A percentile compares a stretch with the other conserved stretches of the same genome.
Conservation (phyloP, 2,329 filamentous ascomycete species). For the Xylaria hypoxylon region DNA sequence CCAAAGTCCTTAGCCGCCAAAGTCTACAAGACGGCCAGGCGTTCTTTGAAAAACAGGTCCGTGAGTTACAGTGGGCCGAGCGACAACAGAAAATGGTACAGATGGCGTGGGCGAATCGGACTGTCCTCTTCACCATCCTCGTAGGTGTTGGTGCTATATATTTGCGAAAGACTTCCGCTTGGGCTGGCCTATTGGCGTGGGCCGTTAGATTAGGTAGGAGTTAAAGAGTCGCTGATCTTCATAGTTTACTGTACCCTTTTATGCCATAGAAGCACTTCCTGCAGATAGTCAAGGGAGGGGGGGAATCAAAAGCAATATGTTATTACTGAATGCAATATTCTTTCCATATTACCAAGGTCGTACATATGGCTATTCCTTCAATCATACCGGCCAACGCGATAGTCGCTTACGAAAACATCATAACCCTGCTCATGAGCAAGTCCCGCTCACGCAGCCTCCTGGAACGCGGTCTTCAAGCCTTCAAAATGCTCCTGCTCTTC, state of each 20-base stretch:
- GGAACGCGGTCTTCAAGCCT: conserved; percentile 69
- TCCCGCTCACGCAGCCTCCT: conserved; percentile 56
- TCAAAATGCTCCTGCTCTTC: conserved; percentile 84
- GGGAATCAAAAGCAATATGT: conserved; percentile 8
- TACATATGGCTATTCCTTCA: neutral
- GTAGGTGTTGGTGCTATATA: conserved; percentile 77
- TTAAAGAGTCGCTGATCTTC: conserved; percentile 1
- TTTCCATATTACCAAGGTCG: neutral
- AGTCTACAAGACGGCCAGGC: conserved; percentile 73
- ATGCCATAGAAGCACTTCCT: neutral
- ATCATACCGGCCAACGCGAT: conserved; percentile 15
- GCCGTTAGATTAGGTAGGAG: conserved; percentile 6
- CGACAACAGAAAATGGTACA: conserved; percentile 61
- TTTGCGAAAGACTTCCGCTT: conserved; percentile 63
- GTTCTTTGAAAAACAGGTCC: conserved; percentile 77
- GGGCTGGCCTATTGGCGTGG: conserved; percentile 46
- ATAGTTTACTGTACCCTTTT: neutral
- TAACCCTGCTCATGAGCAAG: neutral
- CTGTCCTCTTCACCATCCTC: conserved; percentile 72
- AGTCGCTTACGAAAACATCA: conserved; percentile 11
- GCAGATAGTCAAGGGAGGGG: neutral
- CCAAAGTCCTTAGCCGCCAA: conserved; percentile 63
- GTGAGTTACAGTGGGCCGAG: conserved; percentile 77
- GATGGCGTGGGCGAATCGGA: conserved; percentile 72
- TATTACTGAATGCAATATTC: conserved; percentile 7